Evolutionary conservation across 2,329 filamentous ascomycete species (phyloP).

Genomic region (Chrysoporthe cubensis): DNA sequence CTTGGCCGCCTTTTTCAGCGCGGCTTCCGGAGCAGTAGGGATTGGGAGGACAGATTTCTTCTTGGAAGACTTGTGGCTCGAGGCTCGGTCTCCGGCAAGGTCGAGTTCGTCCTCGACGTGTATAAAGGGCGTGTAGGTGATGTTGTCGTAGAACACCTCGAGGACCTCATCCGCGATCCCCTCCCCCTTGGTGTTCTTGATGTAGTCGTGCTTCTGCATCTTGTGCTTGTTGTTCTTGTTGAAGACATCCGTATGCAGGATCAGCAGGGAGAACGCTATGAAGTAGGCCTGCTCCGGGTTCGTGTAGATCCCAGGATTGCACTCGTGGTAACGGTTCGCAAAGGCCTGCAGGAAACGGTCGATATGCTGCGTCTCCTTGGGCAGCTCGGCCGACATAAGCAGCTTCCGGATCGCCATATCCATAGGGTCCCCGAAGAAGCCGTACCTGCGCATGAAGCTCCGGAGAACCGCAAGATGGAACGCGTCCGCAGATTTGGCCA

Average conservation of each 20-base stretch:
- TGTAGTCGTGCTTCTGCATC: slow-evolving; percentile 94
- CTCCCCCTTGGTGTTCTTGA: slow-evolving; percentile 91
- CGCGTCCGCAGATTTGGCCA: slow-evolving; percentile 84
- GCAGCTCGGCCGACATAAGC: slow-evolving; percentile 93
- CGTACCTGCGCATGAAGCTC: slow-evolving; percentile 94
- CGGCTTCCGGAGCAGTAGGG: slow-evolving; percentile 60
- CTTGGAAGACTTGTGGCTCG: slow-evolving; percentile 68
- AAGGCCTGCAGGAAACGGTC: slow-evolving; percentile 93
- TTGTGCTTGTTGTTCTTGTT: slow-evolving; percentile 99
- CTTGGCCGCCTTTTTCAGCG: slow-evolving; percentile 64
- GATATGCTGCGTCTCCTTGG: slow-evolving; percentile 97
- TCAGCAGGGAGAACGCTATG: slow-evolving; percentile 93
- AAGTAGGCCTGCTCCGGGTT: slow-evolving; percentile 96
- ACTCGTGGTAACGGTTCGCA: slow-evolving; percentile 95
- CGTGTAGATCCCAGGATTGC: slow-evolving; percentile 93
- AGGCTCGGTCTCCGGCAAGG: slow-evolving; percentile 73
- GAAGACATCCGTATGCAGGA: slow-evolving; percentile 98
- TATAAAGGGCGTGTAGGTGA: slow-evolving; percentile 97
- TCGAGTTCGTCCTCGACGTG: slow-evolving; percentile 93
- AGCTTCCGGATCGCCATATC: slow-evolving; percentile 97
- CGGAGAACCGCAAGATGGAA: slow-evolving; percentile 84
- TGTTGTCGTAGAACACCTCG: slow-evolving; percentile 98
- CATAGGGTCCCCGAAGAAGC: slow-evolving; percentile 95
- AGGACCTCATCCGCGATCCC: slow-evolving; percentile 92
- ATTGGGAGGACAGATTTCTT: slow-evolving; percentile 72